These are phyloP conservation scores for Eutrema heterophyllum DNA, from an alignment of 345 rosid genomes.

Conservation along the genomic window DNA sequence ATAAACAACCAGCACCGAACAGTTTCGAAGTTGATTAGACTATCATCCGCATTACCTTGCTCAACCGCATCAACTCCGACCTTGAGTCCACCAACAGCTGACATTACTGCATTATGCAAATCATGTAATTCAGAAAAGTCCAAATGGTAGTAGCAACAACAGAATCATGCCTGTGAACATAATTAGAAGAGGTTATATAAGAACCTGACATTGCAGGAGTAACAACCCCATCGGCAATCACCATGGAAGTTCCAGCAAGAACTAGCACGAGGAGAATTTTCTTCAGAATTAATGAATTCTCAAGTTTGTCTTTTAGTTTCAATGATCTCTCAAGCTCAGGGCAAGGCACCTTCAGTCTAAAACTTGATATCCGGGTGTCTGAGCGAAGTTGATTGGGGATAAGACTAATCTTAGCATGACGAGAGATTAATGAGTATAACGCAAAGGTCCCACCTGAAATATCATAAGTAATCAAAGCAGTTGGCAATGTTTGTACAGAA, in stretches of 20 bases:
- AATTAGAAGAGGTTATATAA: constrained; percentile 12
- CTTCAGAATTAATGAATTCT: constrained; percentile 66
- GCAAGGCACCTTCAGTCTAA: constrained; percentile 94
- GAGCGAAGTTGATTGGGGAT: constrained; percentile 97
- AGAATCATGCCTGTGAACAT: constrained; percentile 7
- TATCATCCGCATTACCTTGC: constrained; percentile 49
- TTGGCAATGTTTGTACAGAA: neutral
- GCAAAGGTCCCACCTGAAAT: constrained; percentile 96
- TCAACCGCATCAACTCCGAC: constrained; percentile 71
- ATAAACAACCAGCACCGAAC: neutral
- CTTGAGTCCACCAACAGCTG: constrained; percentile 96
- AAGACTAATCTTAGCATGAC: constrained; percentile 96
- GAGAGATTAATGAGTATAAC: constrained; percentile 88
- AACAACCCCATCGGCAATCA: constrained; percentile 95
- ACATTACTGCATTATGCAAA: constrained; percentile 63
- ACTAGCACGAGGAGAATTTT: constrained; percentile 77
- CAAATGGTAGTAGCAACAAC: constrained; percentile 7
- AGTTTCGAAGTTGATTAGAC: neutral
- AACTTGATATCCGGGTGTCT: constrained; percentile 93
- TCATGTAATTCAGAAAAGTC: constrained; percentile 4
- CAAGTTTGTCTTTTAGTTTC: constrained; percentile 92
- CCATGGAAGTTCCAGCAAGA: constrained; percentile 98
- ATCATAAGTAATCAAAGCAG: neutral
- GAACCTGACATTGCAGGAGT: constrained; percentile 99
- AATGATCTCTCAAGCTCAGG: constrained; percentile 96